Evolutionary conservation across 129 eudicot genomes (phyloP), one percentile per base, ranked within the genome.

Genomic region (Saposhnikovia divaricata): DNA sequence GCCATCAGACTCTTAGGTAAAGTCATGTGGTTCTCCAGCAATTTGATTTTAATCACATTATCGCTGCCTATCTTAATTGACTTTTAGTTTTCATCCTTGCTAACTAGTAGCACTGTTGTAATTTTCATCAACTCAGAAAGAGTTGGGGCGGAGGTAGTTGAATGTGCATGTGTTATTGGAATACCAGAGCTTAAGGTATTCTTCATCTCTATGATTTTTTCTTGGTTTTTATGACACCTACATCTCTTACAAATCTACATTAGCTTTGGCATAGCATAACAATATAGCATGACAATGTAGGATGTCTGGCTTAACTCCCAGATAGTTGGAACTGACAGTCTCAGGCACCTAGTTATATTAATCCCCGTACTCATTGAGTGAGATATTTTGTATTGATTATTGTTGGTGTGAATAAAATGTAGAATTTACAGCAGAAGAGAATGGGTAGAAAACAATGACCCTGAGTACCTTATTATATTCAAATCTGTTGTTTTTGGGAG

Each of bases 1-100:
- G 97, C 97, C 47, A 89, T 86, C 37, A 88, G 90, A 85, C 98
- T 95, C 81, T 82, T 95, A 80, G 98, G 98, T 95, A 77, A 85
- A 75, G 8, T 85, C 39, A 19, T 43, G 18, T 47, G 71, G 27
- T 53, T 28, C 31, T 51, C 81, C 23, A 21, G 0, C 25, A 9
- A 37, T 34, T 42, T 31, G 25, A 42, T 23, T 14, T 53, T 80
- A 37, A 66, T 46, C 78, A 27, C 59, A 46, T 14, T 27, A 6
- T 75, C 19, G 46, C 13, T 25, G 78, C 61, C 37, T 45, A 75
- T 75, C 34, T 46, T 42, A 14, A 45, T 16, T 47, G 23, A 9
- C n/a, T 45, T 42, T 23, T 0, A 27, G 12, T 25, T n/a, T 0
- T 27, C 13, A 45, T 3, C 47, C 13, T 5, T 43, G 39, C 59